phyloP scores from a whole-genome alignment of 352 stramenopile genomes.

The Phytophthora brassicae region DNA sequence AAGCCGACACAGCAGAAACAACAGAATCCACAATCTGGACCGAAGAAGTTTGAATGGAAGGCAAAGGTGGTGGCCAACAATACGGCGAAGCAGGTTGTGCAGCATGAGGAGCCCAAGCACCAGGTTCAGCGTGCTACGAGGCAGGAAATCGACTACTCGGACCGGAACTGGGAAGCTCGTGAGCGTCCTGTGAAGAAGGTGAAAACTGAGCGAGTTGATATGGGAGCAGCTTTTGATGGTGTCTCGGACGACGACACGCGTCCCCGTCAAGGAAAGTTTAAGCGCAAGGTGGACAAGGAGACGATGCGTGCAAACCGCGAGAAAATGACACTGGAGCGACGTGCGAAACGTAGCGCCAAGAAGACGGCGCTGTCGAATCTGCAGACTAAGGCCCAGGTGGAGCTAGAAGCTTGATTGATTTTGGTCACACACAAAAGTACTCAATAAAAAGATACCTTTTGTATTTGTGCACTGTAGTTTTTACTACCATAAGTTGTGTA shows the following conservation, averaged over 20 bases:
- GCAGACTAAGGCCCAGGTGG: constrained; percentile 44
- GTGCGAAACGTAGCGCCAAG: constrained; percentile 57
- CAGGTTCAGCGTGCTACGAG: not conserved
- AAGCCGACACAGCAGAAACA: constrained; percentile 2
- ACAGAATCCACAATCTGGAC: not conserved
- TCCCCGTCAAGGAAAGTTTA: constrained; percentile 20
- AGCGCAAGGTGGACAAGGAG: constrained; percentile 52
- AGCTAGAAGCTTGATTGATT: constrained; percentile 35
- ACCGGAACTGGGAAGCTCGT: constrained; percentile 6
- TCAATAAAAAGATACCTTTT: too few species aligned
- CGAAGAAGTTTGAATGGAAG: constrained; percentile 38
- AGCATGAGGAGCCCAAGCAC: constrained; percentile 6
- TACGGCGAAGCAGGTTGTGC: not conserved
- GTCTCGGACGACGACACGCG: constrained; percentile 45
- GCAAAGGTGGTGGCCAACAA: constrained; percentile 19
- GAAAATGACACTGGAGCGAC: constrained; percentile 55
- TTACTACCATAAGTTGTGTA: not conserved
- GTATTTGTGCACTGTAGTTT: too few species aligned
- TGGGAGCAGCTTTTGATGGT: constrained; percentile 76
- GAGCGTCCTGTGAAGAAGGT: constrained; percentile 28
- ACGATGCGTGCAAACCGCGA: constrained; percentile 57
- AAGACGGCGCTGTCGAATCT: constrained; percentile 59
- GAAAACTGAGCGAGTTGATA: constrained; percentile 64
- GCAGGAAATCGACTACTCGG: not conserved
- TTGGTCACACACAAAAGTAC: not conserved